Base-by-base conservation (phyloP, 2,329 filamentous ascomycete species). In the Botrytis fragariae region DNA sequence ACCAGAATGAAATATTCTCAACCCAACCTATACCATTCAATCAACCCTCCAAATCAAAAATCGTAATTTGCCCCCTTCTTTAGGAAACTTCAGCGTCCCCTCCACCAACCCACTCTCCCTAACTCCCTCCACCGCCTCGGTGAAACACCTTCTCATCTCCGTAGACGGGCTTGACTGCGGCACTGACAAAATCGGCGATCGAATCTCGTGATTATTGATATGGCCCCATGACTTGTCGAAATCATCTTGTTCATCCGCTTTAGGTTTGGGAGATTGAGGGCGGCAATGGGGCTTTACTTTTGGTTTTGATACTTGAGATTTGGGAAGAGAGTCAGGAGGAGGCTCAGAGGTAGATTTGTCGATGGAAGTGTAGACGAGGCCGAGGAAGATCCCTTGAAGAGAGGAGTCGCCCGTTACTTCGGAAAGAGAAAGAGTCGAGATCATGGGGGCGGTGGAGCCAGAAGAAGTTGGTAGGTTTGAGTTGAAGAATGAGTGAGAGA, bases 41-140 rank as follows among this genome's bases (percentile, higher is more conserved):
- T 79, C 78, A 45, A 76, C 74, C 35, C 76, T 73, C 72, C 77
- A 79, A 35, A 79, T 72, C 75, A 79, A 74, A 72, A 78, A 79
- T 29, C 74, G 75, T 10, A 77, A 69, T 65, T 68, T 77, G 25
- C 75, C 76, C n/a, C 70, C 74, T 2, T 74, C 73, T 7, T 44
- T 22, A 9, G 51, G 22, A 37, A 76, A 62, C 20, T 75, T 75
- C 68, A 78, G 64, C 25, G 73, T 74, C 0, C 78, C 78, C 69
- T 79, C 78, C 74, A 76, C 74, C 57, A 73, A 54, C 35, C 71
- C 74, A 51, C n/a, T 71, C 25, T 48, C 69, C 73, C 74, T 74
- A 5, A 79, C 73, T 8, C 64, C 70, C n/a, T 69, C 62, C 22
- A 77, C 73, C 5, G 78, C 78, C 9, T 75, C 73, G n/a, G 71